Conservation (phyloP, 495 filamentous ascomycete species). For the Penicillium lividum region DNA sequence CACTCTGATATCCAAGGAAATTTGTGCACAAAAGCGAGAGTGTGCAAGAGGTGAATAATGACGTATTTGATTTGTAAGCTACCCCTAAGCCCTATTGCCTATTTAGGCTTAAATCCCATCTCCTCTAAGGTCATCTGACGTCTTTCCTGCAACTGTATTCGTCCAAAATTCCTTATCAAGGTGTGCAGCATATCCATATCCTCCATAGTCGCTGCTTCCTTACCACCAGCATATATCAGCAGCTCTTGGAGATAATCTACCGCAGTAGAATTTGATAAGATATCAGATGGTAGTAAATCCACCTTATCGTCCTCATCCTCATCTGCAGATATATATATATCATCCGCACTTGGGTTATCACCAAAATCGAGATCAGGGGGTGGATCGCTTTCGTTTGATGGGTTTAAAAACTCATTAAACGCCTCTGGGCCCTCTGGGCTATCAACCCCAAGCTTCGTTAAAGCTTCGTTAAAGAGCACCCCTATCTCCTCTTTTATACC, state of each 20-base stretch:
- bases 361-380: not conserved
- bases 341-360: no score
- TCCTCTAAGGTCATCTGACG: conserved; percentile 1
- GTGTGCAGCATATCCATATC: not conserved
- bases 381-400: not conserved
- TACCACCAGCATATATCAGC: not conserved
- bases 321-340: not conserved
- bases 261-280: no score
- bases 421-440: no score
- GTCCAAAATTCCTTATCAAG: not conserved
- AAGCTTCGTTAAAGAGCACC: conserved; percentile 1
- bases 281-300: conserved; percentile 2
- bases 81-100: no score
- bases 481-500: no score
- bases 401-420: conserved; percentile 2
- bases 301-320: no score
- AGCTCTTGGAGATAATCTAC: no score
- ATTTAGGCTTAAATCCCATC: not conserved
- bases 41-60: no score
- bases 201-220: not conserved
- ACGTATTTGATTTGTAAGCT: no score
- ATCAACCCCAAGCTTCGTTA: not conserved
- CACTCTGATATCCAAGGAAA: no score
- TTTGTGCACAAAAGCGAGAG: no score
- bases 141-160: not conserved